These are phyloP conservation scores for Moelleriella libera DNA, from an alignment of 2,329 filamentous ascomycete genomes.

Conservation along the genomic window DNA sequence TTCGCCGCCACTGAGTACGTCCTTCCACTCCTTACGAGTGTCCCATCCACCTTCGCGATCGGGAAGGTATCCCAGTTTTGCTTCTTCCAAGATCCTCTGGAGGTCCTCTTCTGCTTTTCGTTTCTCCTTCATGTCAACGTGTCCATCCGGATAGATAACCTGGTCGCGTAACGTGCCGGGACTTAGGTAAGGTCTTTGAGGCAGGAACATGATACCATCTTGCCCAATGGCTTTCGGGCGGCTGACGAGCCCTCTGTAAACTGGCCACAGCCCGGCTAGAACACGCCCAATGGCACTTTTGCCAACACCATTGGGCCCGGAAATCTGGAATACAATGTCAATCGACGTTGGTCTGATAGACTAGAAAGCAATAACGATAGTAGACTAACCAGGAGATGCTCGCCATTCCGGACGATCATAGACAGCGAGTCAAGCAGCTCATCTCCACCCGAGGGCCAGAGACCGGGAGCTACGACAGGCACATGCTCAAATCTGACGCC, in stretches of 20 bases:
- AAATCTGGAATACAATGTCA: constrained; percentile 40
- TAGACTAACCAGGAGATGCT: constrained; percentile 61
- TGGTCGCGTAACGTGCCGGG: constrained; percentile 90
- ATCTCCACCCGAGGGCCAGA: constrained; percentile 84
- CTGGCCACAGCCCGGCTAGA: constrained; percentile 86
- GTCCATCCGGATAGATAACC: constrained; percentile 93
- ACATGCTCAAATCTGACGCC: constrained; percentile 88
- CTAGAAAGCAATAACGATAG: not conserved
- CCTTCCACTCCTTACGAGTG: constrained; percentile 95
- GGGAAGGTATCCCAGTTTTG: constrained; percentile 75
- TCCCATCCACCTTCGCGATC: constrained; percentile 94
- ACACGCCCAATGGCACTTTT: constrained; percentile 83
- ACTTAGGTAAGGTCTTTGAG: constrained; percentile 83
- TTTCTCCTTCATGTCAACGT: constrained; percentile 80
- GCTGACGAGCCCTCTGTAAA: constrained; percentile 84
- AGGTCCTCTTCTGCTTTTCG: constrained; percentile 68
- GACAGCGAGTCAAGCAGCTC: constrained; percentile 81
- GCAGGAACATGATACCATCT: constrained; percentile 97
- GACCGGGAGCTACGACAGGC: constrained; percentile 73
- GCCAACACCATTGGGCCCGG: constrained; percentile 85
- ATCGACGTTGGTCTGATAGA: not conserved
- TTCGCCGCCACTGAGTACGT: constrained; percentile 91
- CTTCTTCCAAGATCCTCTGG: constrained; percentile 64
- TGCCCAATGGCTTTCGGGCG: constrained; percentile 66
- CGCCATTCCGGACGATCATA: constrained; percentile 77